Evolutionary conservation across 2,329 filamentous ascomycete species (phyloP), one percentile per base, ranked within the genome.

Genomic region (Drechslerella stenobrocha): DNA sequence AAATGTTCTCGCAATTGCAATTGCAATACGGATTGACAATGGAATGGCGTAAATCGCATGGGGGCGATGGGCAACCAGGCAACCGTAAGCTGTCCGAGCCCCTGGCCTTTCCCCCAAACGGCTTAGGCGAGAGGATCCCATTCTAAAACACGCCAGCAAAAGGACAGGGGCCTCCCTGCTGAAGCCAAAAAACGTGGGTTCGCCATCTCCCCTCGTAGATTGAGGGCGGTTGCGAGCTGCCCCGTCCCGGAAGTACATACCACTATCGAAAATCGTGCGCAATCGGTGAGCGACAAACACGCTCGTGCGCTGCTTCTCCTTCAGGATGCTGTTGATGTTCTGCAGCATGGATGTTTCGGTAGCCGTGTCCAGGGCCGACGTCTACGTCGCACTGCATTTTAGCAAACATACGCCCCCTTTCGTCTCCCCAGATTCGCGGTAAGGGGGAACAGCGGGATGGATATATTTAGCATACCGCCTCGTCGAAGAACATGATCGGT

Each of bases 211-310:
- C 15, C 22, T 18, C 18, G 15, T 18, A 37, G 34, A 6, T 37
- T 37, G 46, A 35, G 24, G 34, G 18, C 57, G 37, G 52, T 52
- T 24, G 52, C 45, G 35, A 40, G 47, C 37, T 42, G 37, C 30
- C 40, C 18, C 47, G 35, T n/a, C 44, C 48, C 63, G 56, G 53
- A 53, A 57, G 42, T 44, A 50, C 58, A 51, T 70, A 71, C 81
- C 72, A 35, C 89, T 89, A 74, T 97, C 93, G 74, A 89, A 95
- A 71, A 98, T 96, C 0, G 93, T 97, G 52, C 92, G 84, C 65
- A 98, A 78, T 15, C 93, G 83, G 76, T 97, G 93, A 4, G 93
- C 93, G 3, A 98, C 88, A 75, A 97, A 97, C 0, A 98, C 89
- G 72, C 90, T 96, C 0, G 93, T 97, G 59, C 91, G 83, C 2